These are phyloP conservation scores for Juglanconis sp. DNA, from an alignment of 2,329 filamentous ascomycete species.

Conservation along the genomic window DNA sequence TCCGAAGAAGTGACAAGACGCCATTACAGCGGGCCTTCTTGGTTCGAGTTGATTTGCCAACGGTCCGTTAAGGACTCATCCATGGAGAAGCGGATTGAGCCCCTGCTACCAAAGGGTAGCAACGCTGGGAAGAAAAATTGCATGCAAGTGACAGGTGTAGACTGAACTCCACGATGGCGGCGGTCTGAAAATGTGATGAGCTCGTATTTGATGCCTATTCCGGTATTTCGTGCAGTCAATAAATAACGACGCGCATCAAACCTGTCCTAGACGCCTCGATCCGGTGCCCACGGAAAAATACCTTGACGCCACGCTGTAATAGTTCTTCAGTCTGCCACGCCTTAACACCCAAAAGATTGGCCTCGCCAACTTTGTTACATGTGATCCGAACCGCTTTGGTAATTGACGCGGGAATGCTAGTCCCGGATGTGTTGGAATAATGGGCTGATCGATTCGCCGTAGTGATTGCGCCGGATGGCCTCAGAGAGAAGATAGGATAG, in stretches of 20 bases:
- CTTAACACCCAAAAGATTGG: not conserved
- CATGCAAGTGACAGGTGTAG: not conserved
- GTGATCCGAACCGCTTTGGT: not conserved
- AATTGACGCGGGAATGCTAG: constrained; percentile 30
- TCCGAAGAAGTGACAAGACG: constrained; percentile 30
- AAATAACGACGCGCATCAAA: constrained; percentile 9
- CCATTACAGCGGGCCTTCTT: constrained; percentile 37
- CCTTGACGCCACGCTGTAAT: constrained; percentile 19
- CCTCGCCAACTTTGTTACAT: not conserved
- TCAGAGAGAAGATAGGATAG: constrained; percentile 85
- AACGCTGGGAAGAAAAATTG: constrained; percentile 55
- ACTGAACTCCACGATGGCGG: constrained; percentile 4
- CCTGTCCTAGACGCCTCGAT: constrained; percentile 5
- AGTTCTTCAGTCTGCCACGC: not conserved
- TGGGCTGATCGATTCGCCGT: constrained; percentile 77
- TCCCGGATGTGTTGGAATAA: constrained; percentile 67
- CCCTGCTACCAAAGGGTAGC: constrained; percentile 74
- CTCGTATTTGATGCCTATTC: constrained; percentile 12
- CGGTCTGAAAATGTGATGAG: constrained; percentile 5
- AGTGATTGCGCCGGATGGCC: constrained; percentile 92
- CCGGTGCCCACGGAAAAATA: constrained; percentile 1
- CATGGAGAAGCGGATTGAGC: constrained; percentile 59
- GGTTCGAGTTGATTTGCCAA: constrained; percentile 60
- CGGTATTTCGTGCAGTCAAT: constrained; percentile 11
- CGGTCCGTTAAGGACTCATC: constrained; percentile 76